Evolutionary conservation across 2,329 filamentous ascomycete species (phyloP).

Genomic region (Lachnellula suecica): DNA sequence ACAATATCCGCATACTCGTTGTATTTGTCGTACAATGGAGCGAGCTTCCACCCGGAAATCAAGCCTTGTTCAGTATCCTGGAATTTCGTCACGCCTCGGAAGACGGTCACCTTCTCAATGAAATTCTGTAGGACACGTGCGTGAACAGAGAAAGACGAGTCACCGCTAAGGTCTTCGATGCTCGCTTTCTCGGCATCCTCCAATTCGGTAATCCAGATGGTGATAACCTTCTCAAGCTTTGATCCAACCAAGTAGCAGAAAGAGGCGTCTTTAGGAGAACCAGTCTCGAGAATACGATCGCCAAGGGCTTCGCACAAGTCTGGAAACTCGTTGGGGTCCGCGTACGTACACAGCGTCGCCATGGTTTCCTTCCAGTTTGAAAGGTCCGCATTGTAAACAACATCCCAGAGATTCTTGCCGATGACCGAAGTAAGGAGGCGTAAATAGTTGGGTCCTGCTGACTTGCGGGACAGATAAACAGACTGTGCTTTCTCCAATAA

Average conservation of each 20-base stretch:
- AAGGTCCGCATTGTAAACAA: slow-evolving; percentile 93
- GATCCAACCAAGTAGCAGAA: slow-evolving; percentile 97
- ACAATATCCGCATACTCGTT: slow-evolving; percentile 95
- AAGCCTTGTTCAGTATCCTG: slow-evolving; percentile 72
- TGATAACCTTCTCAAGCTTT: slow-evolving; percentile 94
- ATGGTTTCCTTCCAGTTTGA: slow-evolving; percentile 96
- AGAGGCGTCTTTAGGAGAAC: slow-evolving; percentile 81
- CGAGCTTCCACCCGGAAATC: slow-evolving; percentile 83
- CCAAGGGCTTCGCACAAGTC: slow-evolving; percentile 94
- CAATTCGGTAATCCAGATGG: slow-evolving; percentile 89
- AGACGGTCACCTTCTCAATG: slow-evolving; percentile 97
- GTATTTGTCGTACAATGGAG: slow-evolving; percentile 88
- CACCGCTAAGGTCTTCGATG: slow-evolving; percentile 65
- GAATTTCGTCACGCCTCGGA: slow-evolving; percentile 92
- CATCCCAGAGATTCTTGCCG: slow-evolving; percentile 95
- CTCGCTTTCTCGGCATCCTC: slow-evolving; percentile 78
- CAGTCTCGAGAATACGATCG: slow-evolving; percentile 81
- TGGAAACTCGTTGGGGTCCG: slow-evolving; percentile 85
- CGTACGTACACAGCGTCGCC: slow-evolving; percentile 94
- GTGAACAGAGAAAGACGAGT: slow-evolving; percentile 89
- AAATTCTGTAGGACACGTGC: slow-evolving; percentile 86
- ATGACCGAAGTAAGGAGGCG: slow-evolving; percentile 89
- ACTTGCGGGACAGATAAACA: slow-evolving; percentile 82
- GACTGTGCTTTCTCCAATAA: slow-evolving; percentile 92
- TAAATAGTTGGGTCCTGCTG: slow-evolving; percentile 84